These are phyloP conservation scores for Drechslera avenae DNA, from an alignment of 2,329 filamentous ascomycete species.

Conservation along the genomic window DNA sequence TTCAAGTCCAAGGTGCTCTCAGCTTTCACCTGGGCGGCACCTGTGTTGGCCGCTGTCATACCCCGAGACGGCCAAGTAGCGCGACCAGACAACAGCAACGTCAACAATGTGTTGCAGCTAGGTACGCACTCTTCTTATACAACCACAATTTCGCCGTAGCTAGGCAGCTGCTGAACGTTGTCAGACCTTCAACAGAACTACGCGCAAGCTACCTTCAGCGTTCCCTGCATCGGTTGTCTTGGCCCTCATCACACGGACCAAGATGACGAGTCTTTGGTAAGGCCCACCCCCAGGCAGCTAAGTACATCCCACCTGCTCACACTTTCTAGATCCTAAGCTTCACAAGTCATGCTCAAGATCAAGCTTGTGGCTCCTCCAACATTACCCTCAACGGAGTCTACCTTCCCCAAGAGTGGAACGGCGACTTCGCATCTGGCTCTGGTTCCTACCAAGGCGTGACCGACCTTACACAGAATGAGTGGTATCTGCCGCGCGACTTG, in stretches of 20 bases:
- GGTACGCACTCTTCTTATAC: slow-evolving; percentile 36
- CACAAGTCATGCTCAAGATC: slow-evolving; percentile 44
- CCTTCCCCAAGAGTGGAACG: slow-evolving; percentile 47
- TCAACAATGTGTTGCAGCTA: slow-evolving; percentile 23
- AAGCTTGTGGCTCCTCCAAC: slow-evolving; percentile 49
- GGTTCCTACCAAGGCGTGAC: slow-evolving; percentile 40
- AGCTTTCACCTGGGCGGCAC: slow-evolving; percentile 35
- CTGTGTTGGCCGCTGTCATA: slow-evolving; percentile 39
- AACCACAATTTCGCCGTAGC: slow-evolving; percentile 26
- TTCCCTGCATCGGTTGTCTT: slow-evolving; percentile 52
- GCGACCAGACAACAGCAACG: slow-evolving; percentile 18
- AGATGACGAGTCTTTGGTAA: slow-evolving; percentile 51
- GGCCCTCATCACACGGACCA: slow-evolving; percentile 44
- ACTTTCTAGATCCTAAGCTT: slow-evolving; percentile 49
- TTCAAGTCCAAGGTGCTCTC: slow-evolving; percentile 41
- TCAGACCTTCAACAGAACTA: slow-evolving; percentile 43
- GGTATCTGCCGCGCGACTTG: slow-evolving; percentile 43
- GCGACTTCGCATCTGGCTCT: slow-evolving; percentile 44
- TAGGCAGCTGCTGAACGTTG: slow-evolving; percentile 41
- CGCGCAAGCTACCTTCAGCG: slow-evolving; percentile 50
- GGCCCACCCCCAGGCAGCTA: slow-evolving; percentile 45
- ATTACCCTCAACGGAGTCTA: slow-evolving; percentile 50
- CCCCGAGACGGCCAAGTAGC: slow-evolving; percentile 21
- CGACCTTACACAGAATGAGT: slow-evolving; percentile 41
- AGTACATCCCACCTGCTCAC: slow-evolving; percentile 35